These are phyloP conservation scores for Cydonia oblonga DNA, from an alignment of 331 rosid species.

Conservation along the genomic window DNA sequence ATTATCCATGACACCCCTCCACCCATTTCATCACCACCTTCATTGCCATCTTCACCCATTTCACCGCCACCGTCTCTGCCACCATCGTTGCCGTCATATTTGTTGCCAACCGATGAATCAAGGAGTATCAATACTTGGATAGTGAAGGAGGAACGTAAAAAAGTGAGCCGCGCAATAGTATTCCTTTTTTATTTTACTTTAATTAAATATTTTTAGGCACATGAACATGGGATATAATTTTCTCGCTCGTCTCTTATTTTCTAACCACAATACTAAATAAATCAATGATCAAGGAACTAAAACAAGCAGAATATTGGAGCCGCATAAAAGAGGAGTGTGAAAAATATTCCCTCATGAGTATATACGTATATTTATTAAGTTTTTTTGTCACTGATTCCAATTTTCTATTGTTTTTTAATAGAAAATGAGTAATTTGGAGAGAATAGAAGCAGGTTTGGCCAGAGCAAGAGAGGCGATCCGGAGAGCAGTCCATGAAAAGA, in stretches of 20 bases:
- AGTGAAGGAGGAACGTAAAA: background rate
- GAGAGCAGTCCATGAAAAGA: background rate
- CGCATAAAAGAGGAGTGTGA: too few relatives aligned
- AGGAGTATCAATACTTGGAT: background rate
- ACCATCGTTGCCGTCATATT: background rate
- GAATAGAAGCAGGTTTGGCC: background rate
- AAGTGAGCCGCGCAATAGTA: background rate
- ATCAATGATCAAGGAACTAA: too few relatives aligned
- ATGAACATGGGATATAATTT: too few relatives aligned
- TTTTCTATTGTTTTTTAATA: background rate
- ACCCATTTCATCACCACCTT: background rate
- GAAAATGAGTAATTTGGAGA: background rate
- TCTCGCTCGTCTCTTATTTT: too few relatives aligned
- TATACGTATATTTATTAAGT: background rate
- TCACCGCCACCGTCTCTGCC: too few relatives aligned
- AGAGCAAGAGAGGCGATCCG: slow-evolving; percentile 1
- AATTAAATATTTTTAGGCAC: too few relatives aligned
- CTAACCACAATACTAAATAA: too few relatives aligned
- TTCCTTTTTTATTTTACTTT: too few relatives aligned
- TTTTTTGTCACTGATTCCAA: background rate
- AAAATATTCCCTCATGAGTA: too few relatives aligned
- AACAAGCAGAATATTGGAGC: too few relatives aligned
- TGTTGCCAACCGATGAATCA: background rate
- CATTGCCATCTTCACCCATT: too few relatives aligned
- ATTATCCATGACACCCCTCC: background rate